Evolutionary conservation across 2,329 filamentous ascomycete genomes (phyloP).

Genomic region (Paraphaeosphaeria minitans): DNA sequence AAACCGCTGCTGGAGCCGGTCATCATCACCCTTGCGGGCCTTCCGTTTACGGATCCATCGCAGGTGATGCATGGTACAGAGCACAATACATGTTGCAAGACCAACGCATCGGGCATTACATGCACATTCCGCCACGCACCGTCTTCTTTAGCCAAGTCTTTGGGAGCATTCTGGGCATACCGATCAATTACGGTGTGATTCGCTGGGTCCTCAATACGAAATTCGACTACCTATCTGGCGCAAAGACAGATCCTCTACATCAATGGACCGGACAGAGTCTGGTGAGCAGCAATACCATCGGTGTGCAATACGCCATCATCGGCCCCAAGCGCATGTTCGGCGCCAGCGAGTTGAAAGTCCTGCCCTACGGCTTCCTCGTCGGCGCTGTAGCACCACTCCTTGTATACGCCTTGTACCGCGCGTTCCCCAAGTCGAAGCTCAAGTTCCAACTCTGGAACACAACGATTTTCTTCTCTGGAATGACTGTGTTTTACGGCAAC

Average conservation of each 20-base stretch:
- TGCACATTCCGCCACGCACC: conserved; percentile 63
- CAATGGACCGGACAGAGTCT: conserved; percentile 66
- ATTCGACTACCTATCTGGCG: conserved; percentile 60
- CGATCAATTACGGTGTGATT: conserved; percentile 66
- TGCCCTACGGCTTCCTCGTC: conserved; percentile 61
- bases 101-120: conserved; percentile 68
- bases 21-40: conserved; percentile 64
- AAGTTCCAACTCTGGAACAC: conserved; percentile 63
- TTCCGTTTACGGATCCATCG: conserved; percentile 62
- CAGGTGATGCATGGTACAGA: conserved; percentile 62
- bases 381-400: conserved; percentile 54
- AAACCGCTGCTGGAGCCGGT: conserved; percentile 37
- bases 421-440: conserved; percentile 59
- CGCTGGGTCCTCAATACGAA: conserved; percentile 65
- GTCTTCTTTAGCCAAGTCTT: conserved; percentile 68
- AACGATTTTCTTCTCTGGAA: conserved; percentile 65
- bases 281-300: conserved; percentile 58
- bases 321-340: conserved; percentile 58
- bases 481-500: conserved; percentile 65
- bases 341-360: conserved; percentile 52
- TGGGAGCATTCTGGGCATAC: conserved; percentile 62
- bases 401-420: conserved; percentile 58
- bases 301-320: conserved; percentile 65
- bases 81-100: conserved; percentile 61
- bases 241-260: conserved; percentile 58